Evolutionary conservation across 2,329 filamentous ascomycete species (phyloP).

Genomic region (Talaromyces sp.): DNA sequence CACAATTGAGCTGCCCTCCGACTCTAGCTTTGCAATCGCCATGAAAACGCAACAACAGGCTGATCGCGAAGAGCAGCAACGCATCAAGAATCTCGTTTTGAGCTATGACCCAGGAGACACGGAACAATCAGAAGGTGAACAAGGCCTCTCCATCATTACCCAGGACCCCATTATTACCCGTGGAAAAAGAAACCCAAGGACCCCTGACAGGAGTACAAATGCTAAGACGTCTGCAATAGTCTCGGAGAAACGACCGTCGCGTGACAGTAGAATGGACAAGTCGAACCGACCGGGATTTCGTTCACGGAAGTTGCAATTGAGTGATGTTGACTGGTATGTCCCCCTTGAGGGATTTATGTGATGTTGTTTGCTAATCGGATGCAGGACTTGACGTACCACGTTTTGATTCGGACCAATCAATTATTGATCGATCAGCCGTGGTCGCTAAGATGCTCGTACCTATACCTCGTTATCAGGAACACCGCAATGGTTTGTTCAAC

Average conservation of each 20-base stretch:
- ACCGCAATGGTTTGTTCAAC: not conserved
- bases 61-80: conserved; percentile 92
- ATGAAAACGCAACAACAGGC: conserved; percentile 96
- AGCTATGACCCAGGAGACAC: conserved; percentile 87
- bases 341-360: no score
- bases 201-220: conserved; percentile 33
- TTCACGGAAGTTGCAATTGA: conserved; percentile 85
- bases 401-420: not conserved
- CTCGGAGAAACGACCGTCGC: conserved; percentile 41
- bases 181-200: conserved; percentile 21
- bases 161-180: conserved; percentile 22
- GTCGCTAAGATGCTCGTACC: not conserved
- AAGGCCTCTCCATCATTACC: conserved; percentile 22
- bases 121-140: conserved; percentile 75
- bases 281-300: conserved; percentile 70
- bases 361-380: not conserved
- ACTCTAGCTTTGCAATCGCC: conserved; percentile 91
- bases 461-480: not conserved
- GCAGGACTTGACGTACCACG: conserved; percentile 15
- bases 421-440: conserved; percentile 4
- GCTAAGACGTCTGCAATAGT: conserved; percentile 35
- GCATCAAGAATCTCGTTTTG: conserved; percentile 95
- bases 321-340: conserved; percentile 92
- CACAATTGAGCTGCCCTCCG: conserved; percentile 77
- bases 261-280: conserved; percentile 51